Evolutionary conservation across 768 basidiomycete species (phyloP).

Genomic region (Mycena belliarum): DNA sequence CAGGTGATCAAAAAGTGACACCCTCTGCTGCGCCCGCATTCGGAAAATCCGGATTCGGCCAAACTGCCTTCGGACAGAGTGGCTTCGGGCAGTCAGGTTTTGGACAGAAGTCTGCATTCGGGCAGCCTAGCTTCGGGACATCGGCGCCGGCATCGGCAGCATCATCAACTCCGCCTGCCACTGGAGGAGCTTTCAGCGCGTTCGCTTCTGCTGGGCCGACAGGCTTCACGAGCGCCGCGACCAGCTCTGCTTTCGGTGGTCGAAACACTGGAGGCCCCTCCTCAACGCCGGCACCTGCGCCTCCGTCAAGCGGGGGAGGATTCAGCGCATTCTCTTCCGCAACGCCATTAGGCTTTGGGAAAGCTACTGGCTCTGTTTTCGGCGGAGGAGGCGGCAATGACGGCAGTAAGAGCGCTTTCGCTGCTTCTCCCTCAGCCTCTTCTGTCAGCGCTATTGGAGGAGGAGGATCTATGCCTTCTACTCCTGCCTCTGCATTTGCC

Average conservation of each 20-base stretch:
- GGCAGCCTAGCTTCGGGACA: constrained; percentile 27
- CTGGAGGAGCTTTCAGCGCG: constrained; percentile 37
- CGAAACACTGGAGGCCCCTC: not conserved
- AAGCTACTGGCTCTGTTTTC: constrained; percentile 13
- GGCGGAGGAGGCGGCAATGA: constrained; percentile 1
- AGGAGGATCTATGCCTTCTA: not conserved
- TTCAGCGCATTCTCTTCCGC: constrained; percentile 28
- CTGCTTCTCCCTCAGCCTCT: not conserved
- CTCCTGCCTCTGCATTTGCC: constrained; percentile 14
- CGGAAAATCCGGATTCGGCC: constrained; percentile 29
- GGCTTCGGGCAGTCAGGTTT: constrained; percentile 42
- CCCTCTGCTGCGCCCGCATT: constrained; percentile 17
- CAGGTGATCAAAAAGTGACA: not conserved
- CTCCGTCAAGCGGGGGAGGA: constrained; percentile 17
- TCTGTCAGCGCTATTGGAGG: constrained; percentile 1
- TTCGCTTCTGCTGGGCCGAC: constrained; percentile 30
- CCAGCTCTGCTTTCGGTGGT: constrained; percentile 12
- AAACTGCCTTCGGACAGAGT: constrained; percentile 32
- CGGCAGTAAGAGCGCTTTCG: not conserved
- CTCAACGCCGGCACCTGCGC: not conserved
- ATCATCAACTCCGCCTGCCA: constrained; percentile 9
- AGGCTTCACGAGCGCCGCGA: constrained; percentile 10
- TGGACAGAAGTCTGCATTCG: constrained; percentile 29
- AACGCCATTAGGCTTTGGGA: constrained; percentile 31
- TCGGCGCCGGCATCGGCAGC: constrained; percentile 5